A percentile compares a stretch with the other conserved stretches of the same genome.
These are phyloP conservation scores for Nakaseomyces sp. DNA, from an alignment of 1,139 yeast species.

Conservation along the genomic window DNA sequence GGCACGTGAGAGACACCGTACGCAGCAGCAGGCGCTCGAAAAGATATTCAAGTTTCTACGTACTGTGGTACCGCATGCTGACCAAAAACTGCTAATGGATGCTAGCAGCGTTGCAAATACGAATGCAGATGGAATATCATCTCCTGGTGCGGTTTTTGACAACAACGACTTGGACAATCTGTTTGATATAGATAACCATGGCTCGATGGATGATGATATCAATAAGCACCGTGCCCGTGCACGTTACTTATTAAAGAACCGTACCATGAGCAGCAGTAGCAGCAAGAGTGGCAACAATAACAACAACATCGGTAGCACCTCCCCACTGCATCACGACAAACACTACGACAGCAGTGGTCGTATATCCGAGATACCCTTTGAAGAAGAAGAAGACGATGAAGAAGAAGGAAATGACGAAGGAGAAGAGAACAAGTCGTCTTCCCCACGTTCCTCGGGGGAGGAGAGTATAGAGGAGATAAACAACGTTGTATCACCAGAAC, in stretches of 20 bases:
- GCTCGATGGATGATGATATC: constrained; percentile 5
- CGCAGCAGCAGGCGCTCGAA: constrained; percentile 82
- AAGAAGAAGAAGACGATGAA: constrained; percentile 16
- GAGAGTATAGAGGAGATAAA: not conserved
- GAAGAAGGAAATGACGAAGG: not conserved
- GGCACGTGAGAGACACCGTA: constrained; percentile 75
- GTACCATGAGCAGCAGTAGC: constrained; percentile 14
- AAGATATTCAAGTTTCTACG: constrained; percentile 82
- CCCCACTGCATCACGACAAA: too few species aligned
- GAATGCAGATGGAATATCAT: too few species aligned
- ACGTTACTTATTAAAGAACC: constrained; percentile 22
- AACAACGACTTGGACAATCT: constrained; percentile 5
- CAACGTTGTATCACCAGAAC: not conserved
- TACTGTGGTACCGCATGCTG: constrained; percentile 58
- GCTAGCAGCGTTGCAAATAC: constrained; percentile 8
- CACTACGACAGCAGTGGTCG: constrained; percentile 10
- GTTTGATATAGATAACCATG: not conserved
- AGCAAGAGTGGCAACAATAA: not conserved
- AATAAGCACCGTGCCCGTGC: constrained; percentile 9
- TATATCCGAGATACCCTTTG: constrained; percentile 25
- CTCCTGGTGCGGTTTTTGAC: not conserved
- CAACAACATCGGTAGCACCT: not conserved
- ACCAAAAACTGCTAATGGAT: constrained; percentile 39
- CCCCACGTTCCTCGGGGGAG: not conserved
- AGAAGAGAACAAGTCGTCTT: not conserved